phyloP scores from a whole-genome alignment of 306 rosid species.

The Medicago lupulina region DNA sequence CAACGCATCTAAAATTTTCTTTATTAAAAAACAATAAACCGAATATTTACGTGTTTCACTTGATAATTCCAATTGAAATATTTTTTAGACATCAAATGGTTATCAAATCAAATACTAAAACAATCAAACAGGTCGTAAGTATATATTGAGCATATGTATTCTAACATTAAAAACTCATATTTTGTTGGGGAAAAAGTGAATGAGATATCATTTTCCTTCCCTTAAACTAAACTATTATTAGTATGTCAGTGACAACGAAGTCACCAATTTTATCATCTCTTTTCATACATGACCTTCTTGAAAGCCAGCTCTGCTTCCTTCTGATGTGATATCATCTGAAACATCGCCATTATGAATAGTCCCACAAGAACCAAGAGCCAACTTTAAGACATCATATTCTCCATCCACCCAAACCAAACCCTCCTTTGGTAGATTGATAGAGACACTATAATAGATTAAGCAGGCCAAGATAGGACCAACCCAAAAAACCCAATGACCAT shows the following conservation, averaged over 20 bases:
- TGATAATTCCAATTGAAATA: too few species aligned
- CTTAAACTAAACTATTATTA: neutral
- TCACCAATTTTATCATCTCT: constrained; percentile 4
- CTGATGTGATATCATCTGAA: neutral
- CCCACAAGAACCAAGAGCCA: constrained; percentile 36
- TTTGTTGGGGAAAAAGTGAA: too few species aligned
- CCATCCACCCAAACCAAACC: constrained; percentile 43
- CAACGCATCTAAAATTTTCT: too few species aligned
- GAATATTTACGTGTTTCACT: too few species aligned
- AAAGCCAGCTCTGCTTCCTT: neutral
- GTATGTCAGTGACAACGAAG: neutral
- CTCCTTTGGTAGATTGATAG: constrained; percentile 55
- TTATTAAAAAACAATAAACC: too few species aligned
- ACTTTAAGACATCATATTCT: constrained; percentile 44
- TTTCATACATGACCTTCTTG: constrained; percentile 4
- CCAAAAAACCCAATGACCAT: constrained; percentile 89
- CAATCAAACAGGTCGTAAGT: too few species aligned
- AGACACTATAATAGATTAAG: constrained; percentile 50
- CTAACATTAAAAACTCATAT: too few species aligned
- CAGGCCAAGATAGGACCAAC: constrained; percentile 78
- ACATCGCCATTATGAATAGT: neutral
- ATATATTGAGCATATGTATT: too few species aligned
- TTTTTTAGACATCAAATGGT: too few species aligned
- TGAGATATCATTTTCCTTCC: too few species aligned
- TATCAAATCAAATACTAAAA: too few species aligned